Evolutionary conservation across 2,329 filamentous ascomycete species (phyloP).

Genomic region (Hypoxylon sp.): DNA sequence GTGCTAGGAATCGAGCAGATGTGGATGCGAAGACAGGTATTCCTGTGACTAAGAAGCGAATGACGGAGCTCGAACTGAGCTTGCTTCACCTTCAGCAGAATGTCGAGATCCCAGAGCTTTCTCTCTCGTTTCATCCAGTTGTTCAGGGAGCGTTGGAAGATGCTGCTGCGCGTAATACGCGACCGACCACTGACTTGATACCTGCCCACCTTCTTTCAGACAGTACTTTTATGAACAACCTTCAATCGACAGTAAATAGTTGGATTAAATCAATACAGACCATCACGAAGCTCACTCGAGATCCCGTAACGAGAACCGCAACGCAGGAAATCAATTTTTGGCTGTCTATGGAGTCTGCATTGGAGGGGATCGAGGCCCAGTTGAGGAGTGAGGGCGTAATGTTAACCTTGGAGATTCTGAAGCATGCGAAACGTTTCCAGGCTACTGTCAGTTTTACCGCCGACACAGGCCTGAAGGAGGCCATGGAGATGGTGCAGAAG

Average conservation of each 20-base stretch:
- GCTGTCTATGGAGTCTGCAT: conserved; percentile 94
- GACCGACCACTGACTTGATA: conserved; percentile 84
- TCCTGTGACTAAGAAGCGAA: conserved; percentile 95
- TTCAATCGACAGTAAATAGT: conserved; percentile 93
- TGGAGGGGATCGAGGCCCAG: conserved; percentile 93
- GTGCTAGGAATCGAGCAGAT: conserved; percentile 81
- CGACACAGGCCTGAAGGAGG: conserved; percentile 96
- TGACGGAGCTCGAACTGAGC: conserved; percentile 93
- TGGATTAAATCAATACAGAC: conserved; percentile 99
- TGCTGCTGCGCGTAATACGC: conserved; percentile 75
- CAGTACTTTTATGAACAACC: conserved; percentile 90
- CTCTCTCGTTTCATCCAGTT: conserved; percentile 87
- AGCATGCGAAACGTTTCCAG: conserved; percentile 97
- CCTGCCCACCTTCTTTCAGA: conserved; percentile 83
- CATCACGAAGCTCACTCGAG: conserved; percentile 93
- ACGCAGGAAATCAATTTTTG: conserved; percentile 99
- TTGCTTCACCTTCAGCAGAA: conserved; percentile 96
- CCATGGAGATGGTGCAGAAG: conserved; percentile 95
- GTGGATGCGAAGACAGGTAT: conserved; percentile 94
- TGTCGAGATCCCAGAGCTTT: conserved; percentile 94
- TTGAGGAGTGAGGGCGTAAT: conserved; percentile 89
- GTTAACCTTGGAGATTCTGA: conserved; percentile 93
- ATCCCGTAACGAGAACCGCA: conserved; percentile 81
- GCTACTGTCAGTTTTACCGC: conserved; percentile 96
- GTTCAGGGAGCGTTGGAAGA: conserved; percentile 89